Evolutionary conservation across 345 rosid species (phyloP).

Genomic region (Carallia pectinifolia): DNA sequence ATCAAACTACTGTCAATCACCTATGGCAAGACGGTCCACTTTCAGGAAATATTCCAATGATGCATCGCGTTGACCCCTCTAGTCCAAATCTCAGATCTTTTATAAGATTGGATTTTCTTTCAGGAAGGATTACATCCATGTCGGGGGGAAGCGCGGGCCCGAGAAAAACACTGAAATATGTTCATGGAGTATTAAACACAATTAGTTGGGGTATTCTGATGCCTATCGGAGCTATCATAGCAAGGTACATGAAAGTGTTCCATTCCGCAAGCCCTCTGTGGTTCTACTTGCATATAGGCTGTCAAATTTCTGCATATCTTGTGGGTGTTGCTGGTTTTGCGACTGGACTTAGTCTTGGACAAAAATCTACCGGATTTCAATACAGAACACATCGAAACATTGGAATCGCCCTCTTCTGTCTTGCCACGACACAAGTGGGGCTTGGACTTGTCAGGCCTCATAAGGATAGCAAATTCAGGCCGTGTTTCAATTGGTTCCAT

Average conservation of each 20-base stretch:
- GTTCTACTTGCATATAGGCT: slow-evolving; percentile 31
- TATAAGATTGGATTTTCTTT: background rate
- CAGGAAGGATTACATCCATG: background rate
- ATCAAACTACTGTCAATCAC: background rate
- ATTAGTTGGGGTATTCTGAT: slow-evolving; percentile 37
- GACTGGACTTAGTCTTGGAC: slow-evolving; percentile 25
- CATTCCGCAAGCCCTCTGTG: slow-evolving; percentile 31
- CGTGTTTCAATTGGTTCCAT: slow-evolving; percentile 35
- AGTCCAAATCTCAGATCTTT: slow-evolving; percentile 1
- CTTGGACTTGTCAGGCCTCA: slow-evolving; percentile 30
- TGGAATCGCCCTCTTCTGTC: slow-evolving; percentile 25
- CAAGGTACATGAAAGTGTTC: slow-evolving; percentile 33
- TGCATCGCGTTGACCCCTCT: background rate
- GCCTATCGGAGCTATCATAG: slow-evolving; percentile 33
- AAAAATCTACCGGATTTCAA: slow-evolving; percentile 1
- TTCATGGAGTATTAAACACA: slow-evolving; percentile 34
- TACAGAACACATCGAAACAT: slow-evolving; percentile 22
- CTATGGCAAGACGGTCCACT: background rate
- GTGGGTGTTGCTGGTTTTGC: slow-evolving; percentile 29
- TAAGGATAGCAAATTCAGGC: slow-evolving; percentile 30
- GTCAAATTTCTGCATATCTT: slow-evolving; percentile 26
- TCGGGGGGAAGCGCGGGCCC: background rate
- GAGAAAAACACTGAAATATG: background rate
- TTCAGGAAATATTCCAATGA: background rate
- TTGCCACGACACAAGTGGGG: slow-evolving; percentile 18